Evolutionary conservation across 2,329 filamentous ascomycete genomes (phyloP).

Genomic region (Pseudogymnoascus sp.): DNA sequence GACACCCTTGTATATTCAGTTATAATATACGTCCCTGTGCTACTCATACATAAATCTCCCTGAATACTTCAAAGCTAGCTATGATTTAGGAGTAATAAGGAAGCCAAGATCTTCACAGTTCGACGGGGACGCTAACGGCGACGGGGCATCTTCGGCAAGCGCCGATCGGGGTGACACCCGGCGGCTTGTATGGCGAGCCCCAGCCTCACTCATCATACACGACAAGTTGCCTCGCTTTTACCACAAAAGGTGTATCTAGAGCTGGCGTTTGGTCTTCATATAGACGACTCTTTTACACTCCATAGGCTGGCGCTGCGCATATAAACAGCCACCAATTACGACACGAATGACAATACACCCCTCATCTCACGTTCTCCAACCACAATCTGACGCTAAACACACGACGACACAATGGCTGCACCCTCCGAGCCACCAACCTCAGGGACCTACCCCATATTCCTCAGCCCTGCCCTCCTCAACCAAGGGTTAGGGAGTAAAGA

Average conservation of each 20-base stretch:
- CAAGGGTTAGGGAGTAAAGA: neutral
- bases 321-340: neutral
- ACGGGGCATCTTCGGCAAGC: slow-evolving; percentile 5
- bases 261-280: neutral
- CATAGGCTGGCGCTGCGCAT: neutral
- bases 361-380: neutral
- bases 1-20: neutral
- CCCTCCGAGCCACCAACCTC: neutral
- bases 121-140: neutral
- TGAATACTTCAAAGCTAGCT: neutral
- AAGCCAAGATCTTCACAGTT: neutral
- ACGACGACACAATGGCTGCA: neutral
- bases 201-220: neutral
- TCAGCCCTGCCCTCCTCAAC: neutral
- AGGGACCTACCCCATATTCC: neutral
- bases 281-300: neutral
- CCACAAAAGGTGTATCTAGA: neutral
- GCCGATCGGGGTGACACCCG: neutral
- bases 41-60: neutral
- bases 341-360: neutral
- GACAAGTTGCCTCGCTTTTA: neutral
- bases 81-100: neutral
- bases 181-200: neutral
- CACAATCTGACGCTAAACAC: neutral
- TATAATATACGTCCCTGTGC: neutral